Percentiles rank a stretch among this genome's conserved stretches.
Evolutionary conservation across 257 asterid genomes (phyloP).

Genomic region (Salvia hispanica): DNA sequence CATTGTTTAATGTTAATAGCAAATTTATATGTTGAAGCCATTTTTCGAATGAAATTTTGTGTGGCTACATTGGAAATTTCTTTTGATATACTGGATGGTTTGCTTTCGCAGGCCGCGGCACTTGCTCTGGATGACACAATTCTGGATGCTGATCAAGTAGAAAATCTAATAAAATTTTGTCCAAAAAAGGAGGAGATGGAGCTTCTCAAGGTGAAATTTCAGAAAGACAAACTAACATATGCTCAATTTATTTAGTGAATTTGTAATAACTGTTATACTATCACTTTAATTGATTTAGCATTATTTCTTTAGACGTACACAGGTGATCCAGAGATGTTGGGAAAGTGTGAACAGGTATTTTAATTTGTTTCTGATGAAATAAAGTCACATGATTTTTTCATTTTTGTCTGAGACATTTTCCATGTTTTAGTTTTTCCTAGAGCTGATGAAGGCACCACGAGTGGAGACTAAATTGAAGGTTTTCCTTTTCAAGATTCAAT

Average conservation of each 20-base stretch:
- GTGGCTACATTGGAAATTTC: background rate
- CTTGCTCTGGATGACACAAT: slow-evolving; percentile 87
- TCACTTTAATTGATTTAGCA: slow-evolving; percentile 29
- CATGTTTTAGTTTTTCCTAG: slow-evolving; percentile 78
- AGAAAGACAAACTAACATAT: background rate
- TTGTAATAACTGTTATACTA: slow-evolving; percentile 3
- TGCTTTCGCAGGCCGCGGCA: slow-evolving; percentile 68
- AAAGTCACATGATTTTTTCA: background rate
- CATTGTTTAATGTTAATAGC: too few relatives aligned
- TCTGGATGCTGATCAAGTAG: slow-evolving; percentile 98
- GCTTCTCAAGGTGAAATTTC: slow-evolving; percentile 73
- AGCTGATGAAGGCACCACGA: slow-evolving; percentile 98
- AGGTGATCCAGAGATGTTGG: slow-evolving; percentile 80
- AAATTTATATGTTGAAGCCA: too few relatives aligned
- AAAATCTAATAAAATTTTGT: slow-evolving; percentile 91
- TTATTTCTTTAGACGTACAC: slow-evolving; percentile 59
- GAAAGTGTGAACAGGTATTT: slow-evolving; percentile 95
- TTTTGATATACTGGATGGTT: slow-evolving; percentile 26
- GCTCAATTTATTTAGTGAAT: slow-evolving; percentile 14
- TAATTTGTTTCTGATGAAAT: background rate
- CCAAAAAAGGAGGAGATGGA: slow-evolving; percentile 99
- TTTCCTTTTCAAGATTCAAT: slow-evolving; percentile 92
- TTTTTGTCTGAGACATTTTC: slow-evolving; percentile 30
- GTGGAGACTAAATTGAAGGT: slow-evolving; percentile 86
- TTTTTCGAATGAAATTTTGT: too few relatives aligned